Conservation (phyloP, 2,329 filamentous ascomycete genomes). For the Sporothrix curviconia region DNA sequence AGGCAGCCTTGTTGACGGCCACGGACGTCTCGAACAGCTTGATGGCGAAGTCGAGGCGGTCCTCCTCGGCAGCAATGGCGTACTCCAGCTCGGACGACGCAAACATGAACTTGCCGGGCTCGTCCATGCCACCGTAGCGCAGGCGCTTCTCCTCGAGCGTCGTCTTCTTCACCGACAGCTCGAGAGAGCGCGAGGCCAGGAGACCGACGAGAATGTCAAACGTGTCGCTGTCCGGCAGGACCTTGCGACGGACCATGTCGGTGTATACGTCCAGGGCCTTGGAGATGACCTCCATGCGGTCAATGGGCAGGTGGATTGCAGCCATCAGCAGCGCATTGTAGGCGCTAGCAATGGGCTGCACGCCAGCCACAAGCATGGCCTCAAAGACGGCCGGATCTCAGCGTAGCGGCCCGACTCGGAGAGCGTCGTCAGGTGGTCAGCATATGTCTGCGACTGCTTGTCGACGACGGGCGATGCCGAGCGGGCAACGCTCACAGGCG, state of each 20-base stretch:
- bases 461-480: slow-evolving; percentile 57
- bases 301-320: slow-evolving; percentile 72
- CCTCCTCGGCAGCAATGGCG: slow-evolving; percentile 79
- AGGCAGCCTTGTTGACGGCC: slow-evolving; percentile 53
- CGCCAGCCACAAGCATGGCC: slow-evolving; percentile 74
- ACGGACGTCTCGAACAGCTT: slow-evolving; percentile 77
- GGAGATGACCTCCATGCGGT: slow-evolving; percentile 76
- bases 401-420: slow-evolving; percentile 66
- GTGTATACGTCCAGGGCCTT: slow-evolving; percentile 93
- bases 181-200: slow-evolving; percentile 71
- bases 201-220: slow-evolving; percentile 83
- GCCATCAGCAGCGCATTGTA: slow-evolving; percentile 88
- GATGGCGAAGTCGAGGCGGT: slow-evolving; percentile 76
- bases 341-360: slow-evolving; percentile 74
- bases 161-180: slow-evolving; percentile 67
- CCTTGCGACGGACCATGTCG: slow-evolving; percentile 84
- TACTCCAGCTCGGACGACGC: slow-evolving; percentile 81
- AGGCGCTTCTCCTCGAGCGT: slow-evolving; percentile 72
- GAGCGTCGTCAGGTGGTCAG: slow-evolving; percentile 70
- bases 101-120: slow-evolving; percentile 79
- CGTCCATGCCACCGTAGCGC: slow-evolving; percentile 79
- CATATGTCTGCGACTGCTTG: slow-evolving; percentile 62
- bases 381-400: slow-evolving; percentile 87
- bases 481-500: slow-evolving; percentile 43
- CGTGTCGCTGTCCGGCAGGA: slow-evolving; percentile 74